phyloP scores from a whole-genome alignment of 805 yeast genomes.

The Pichia californica region DNA sequence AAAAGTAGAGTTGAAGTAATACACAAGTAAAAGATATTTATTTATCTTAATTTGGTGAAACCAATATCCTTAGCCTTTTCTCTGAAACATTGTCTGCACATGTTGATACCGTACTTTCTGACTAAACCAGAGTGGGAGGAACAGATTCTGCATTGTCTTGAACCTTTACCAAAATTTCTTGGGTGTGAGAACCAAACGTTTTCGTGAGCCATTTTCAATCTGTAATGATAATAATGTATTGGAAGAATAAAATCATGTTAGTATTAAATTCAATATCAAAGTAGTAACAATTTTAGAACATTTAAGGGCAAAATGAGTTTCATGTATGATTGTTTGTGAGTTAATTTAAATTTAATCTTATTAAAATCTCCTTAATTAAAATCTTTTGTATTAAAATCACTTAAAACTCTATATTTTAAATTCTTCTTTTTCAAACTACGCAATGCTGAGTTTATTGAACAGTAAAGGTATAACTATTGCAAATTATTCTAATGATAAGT shows the following conservation, averaged over 20 bases:
- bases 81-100: conserved; percentile 99
- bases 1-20: not conserved
- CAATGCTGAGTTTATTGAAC: not conserved
- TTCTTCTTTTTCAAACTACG: no score
- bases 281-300: no score
- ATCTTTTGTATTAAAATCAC: no score
- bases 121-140: conserved; percentile 98
- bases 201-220: conserved; percentile 96
- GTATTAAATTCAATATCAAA: conserved; percentile 16
- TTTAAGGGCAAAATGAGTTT: no score
- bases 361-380: no score
- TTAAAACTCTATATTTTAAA: no score
- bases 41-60: conserved; percentile 97
- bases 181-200: conserved; percentile 99
- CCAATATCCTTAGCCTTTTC: conserved; percentile 99
- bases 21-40: conserved; percentile 1
- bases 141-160: conserved; percentile 99
- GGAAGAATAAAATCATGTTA: conserved; percentile 12
- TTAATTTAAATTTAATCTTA: no score
- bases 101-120: conserved; percentile 99
- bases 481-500: no score
- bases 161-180: conserved; percentile 99
- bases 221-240: conserved; percentile 3
- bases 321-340: no score
- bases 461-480: no score